Percentiles rank a stretch among this genome's conserved stretches.
phyloP scores from a whole-genome alignment of 1,284 basidiomycete genomes.

The Cryptococcus maquisensis region DNA sequence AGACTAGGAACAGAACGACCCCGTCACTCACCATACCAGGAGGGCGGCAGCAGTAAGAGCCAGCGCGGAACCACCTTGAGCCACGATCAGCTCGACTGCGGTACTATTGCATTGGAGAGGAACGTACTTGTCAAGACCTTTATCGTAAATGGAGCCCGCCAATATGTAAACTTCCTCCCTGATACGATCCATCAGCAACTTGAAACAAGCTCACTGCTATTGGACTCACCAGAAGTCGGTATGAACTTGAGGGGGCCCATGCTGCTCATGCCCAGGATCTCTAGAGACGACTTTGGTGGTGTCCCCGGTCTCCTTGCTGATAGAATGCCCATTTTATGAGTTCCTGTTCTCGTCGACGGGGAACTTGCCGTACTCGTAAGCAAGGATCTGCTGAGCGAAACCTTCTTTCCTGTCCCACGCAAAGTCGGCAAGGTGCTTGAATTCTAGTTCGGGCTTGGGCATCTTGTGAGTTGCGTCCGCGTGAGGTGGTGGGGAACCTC shows the following conservation, averaged over 20 bases:
- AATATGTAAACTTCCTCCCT: slow-evolving; percentile 8
- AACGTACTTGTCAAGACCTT: neutral
- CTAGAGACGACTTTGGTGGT: slow-evolving; percentile 8
- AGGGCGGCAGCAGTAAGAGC: slow-evolving; percentile 10
- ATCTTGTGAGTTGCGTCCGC: slow-evolving; percentile 2
- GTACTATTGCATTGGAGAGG: neutral
- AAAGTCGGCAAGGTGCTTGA: slow-evolving; percentile 15
- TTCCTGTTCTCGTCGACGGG: neutral
- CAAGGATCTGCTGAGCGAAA: slow-evolving; percentile 6
- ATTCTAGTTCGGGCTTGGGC: slow-evolving; percentile 13
- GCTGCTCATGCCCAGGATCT: slow-evolving; percentile 9
- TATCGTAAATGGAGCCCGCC: slow-evolving; percentile 1
- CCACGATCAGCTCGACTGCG: neutral
- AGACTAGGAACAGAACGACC: neutral
- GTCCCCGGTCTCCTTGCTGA: slow-evolving; percentile 10
- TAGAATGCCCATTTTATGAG: neutral
- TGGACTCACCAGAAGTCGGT: slow-evolving; percentile 8
- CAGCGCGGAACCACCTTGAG: slow-evolving; percentile 5
- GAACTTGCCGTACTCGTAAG: slow-evolving; percentile 5
- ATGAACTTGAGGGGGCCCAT: slow-evolving; percentile 5
- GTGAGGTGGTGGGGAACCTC: too few relatives aligned
- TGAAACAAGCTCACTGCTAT: too few relatives aligned
- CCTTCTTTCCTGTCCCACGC: slow-evolving; percentile 13
- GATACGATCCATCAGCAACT: neutral
- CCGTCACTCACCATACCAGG: slow-evolving; percentile 10